Conservation (phyloP, 129 eudicot species). For the Tagetes erecta region DNA sequence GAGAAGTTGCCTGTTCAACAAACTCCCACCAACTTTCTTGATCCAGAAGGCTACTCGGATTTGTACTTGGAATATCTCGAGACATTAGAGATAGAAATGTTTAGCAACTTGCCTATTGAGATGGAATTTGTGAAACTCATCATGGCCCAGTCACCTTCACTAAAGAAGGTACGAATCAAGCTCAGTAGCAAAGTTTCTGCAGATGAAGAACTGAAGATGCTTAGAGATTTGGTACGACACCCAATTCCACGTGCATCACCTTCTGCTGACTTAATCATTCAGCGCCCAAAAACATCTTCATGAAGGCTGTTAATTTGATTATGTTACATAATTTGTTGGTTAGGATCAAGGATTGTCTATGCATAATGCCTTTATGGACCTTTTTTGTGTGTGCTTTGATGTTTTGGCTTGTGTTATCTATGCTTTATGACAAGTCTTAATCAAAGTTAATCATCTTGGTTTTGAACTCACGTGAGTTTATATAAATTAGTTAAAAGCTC, state of each 20-base stretch:
- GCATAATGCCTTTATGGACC: not conserved
- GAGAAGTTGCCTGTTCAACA: not conserved
- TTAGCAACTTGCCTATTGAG: not conserved
- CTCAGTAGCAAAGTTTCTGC: not conserved
- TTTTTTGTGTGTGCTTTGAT: too few relatives aligned
- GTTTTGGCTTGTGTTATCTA: too few relatives aligned
- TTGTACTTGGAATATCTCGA: constrained; percentile 7
- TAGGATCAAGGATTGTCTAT: not conserved
- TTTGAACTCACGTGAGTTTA: too few relatives aligned
- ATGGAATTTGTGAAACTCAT: constrained; percentile 24
- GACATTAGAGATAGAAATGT: not conserved
- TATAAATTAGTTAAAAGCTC: too few relatives aligned
- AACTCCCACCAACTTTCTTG: not conserved
- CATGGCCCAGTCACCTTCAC: constrained; percentile 22
- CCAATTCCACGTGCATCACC: constrained; percentile 13
- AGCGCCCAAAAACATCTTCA: not conserved
- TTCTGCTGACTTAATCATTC: not conserved
- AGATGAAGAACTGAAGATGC: constrained; percentile 17
- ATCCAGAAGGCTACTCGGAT: not conserved
- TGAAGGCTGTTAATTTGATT: not conserved
- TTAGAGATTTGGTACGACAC: not conserved
- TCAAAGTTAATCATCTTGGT: too few relatives aligned
- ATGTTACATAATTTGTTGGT: not conserved
- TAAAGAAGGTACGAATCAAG: not conserved
- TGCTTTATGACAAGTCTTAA: too few relatives aligned